Conservation (phyloP, 768 basidiomycete species). For the Collybia sp. region DNA sequence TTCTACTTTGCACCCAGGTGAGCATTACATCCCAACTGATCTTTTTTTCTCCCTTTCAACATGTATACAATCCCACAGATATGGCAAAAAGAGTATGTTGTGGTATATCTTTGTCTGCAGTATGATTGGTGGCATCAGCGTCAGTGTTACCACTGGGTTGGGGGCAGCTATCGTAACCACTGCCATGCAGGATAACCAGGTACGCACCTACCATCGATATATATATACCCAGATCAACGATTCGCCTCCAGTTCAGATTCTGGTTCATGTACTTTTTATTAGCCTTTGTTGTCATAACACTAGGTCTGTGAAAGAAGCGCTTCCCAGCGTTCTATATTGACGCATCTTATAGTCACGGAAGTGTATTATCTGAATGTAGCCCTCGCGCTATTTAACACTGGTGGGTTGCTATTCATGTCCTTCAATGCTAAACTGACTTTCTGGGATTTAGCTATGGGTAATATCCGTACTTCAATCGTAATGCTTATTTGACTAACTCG, state of each 20-base stretch:
- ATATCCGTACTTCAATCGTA: conserved; percentile 12
- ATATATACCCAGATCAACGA: conserved; percentile 4
- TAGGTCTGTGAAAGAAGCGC: conserved; percentile 44
- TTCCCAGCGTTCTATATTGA: conserved; percentile 8
- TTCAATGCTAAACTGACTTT: conserved; percentile 10
- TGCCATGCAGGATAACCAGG: conserved; percentile 74
- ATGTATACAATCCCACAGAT: conserved; percentile 32
- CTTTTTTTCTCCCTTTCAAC: background rate
- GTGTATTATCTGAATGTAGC: conserved; percentile 96
- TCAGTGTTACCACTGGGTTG: conserved; percentile 91
- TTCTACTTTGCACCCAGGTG: conserved; percentile 81
- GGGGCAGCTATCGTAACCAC: conserved; percentile 87
- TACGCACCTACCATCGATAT: conserved; percentile 19
- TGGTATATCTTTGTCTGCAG: conserved; percentile 95
- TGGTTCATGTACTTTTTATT: conserved; percentile 92
- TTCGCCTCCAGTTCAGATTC: conserved; percentile 63
- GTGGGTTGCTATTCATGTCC: conserved; percentile 29
- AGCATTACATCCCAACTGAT: conserved; percentile 13
- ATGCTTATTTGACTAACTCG: conserved; percentile 15
- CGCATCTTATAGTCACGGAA: conserved; percentile 58
- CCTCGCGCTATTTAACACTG: conserved; percentile 91
- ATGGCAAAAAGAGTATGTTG: conserved; percentile 90
- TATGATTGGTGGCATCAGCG: conserved; percentile 94
- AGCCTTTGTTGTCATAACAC: conserved; percentile 76
- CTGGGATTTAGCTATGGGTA: conserved; percentile 57